phyloP scores from a whole-genome alignment of 441 rosid genomes.

The Populus hybrid region DNA sequence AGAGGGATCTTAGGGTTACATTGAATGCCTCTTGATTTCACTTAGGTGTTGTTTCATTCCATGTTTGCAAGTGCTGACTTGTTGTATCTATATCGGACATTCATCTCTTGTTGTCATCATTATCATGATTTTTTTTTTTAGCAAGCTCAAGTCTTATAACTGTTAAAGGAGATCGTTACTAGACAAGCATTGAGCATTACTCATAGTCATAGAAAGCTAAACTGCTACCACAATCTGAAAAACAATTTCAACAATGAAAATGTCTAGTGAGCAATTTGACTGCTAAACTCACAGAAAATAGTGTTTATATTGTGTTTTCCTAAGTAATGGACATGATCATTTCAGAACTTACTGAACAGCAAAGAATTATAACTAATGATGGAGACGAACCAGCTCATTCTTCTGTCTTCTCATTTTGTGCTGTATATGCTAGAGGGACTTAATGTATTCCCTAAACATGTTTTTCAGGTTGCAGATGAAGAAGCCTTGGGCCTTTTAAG shows the following conservation, averaged over 20 bases:
- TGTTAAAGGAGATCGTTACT: not conserved
- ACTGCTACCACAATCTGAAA: not conserved
- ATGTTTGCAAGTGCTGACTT: not conserved
- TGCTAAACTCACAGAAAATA: not conserved
- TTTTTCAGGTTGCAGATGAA: constrained; percentile 50
- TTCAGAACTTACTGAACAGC: not conserved
- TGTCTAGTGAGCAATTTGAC: not conserved
- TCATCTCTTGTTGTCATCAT: not conserved
- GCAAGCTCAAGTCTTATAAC: not conserved
- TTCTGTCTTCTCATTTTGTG: not conserved
- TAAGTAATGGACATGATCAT: not conserved
- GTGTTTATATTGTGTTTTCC: not conserved
- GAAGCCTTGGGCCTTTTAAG: constrained; percentile 82
- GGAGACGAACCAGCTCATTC: constrained; percentile 3
- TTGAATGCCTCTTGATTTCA: too few relatives aligned
- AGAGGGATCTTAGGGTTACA: too few relatives aligned
- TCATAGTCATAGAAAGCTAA: not conserved
- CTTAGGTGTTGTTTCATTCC: not conserved
- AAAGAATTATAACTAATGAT: not conserved
- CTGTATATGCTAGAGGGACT: not conserved
- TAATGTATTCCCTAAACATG: constrained; percentile 10
- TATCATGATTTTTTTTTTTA: not conserved
- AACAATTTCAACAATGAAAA: not conserved
- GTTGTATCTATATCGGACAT: not conserved
- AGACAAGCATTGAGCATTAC: not conserved